A percentile compares a stretch with the other conserved stretches of the same genome.
phyloP scores from a whole-genome alignment of 768 basidiomycete genomes.

The Amylocystis lapponica region DNA sequence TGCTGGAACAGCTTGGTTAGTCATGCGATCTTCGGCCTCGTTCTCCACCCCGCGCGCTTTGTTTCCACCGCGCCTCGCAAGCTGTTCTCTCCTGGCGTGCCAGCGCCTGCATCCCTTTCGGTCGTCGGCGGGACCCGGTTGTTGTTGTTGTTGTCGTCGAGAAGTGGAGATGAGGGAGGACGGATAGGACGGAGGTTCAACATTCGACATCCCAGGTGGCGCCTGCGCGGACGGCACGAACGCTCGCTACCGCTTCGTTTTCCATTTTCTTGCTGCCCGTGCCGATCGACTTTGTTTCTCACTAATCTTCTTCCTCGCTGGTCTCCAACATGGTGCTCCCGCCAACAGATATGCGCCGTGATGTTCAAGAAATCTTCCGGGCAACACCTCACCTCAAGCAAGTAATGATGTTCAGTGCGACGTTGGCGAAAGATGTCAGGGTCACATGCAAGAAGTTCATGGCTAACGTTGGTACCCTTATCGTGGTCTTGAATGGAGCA shows the following conservation, averaged over 20 bases:
- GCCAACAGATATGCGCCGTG: constrained; percentile 99
- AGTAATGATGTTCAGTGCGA: constrained; percentile 99
- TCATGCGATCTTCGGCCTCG: constrained; percentile 78
- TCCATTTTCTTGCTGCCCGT: constrained; percentile 14
- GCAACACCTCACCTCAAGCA: constrained; percentile 99
- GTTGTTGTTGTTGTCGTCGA: constrained; percentile 14
- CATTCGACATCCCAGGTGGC: constrained; percentile 2
- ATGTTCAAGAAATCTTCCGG: constrained; percentile 99
- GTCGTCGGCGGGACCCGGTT: constrained; percentile 17
- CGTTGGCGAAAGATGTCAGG: constrained; percentile 93
- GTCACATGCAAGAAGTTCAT: constrained; percentile 99
- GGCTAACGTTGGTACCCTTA: constrained; percentile 77
- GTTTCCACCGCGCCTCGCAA: constrained; percentile 36
- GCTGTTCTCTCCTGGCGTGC: constrained; percentile 24
- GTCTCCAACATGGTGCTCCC: constrained; percentile 63
- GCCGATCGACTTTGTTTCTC: constrained; percentile 21
- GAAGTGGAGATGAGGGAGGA: constrained; percentile 17
- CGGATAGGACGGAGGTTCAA: constrained; percentile 7
- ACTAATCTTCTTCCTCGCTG: constrained; percentile 39
- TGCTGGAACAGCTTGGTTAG: constrained; percentile 99
- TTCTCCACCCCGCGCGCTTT: constrained; percentile 37
- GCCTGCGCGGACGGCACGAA: too few species aligned
- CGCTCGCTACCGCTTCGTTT: constrained; percentile 8
- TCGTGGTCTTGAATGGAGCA: neutral
- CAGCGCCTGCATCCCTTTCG: constrained; percentile 18